These are phyloP conservation scores for Lodderomyces pseudojiufengensis DNA, from an alignment of 1,139 yeast species.

Conservation along the genomic window DNA sequence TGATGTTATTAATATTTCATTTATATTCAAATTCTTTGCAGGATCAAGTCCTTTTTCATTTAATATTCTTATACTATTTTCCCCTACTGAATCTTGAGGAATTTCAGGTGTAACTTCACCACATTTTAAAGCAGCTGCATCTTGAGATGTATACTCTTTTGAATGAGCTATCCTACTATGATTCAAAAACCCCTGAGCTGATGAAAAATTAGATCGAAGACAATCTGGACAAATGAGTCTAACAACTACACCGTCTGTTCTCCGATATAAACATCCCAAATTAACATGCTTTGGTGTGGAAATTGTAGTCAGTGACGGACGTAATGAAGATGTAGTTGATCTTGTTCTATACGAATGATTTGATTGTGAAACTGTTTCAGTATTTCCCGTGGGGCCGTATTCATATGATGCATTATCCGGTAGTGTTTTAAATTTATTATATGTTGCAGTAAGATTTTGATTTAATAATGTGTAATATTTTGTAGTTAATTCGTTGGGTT, in stretches of 20 bases:
- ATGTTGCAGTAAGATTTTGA: conserved; percentile 33
- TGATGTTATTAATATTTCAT: conserved; percentile 34
- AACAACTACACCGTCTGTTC: conserved; percentile 72
- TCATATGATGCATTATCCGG: conserved; percentile 8
- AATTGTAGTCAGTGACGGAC: conserved; percentile 30
- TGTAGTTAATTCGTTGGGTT: conserved; percentile 49
- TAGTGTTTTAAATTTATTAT: conserved; percentile 19
- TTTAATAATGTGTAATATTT: conserved; percentile 42
- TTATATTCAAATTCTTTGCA: conserved; percentile 34
- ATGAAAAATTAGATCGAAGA: conserved; percentile 63
- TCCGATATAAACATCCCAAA: conserved; percentile 58
- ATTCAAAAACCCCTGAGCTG: conserved; percentile 77
- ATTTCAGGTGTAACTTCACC: conserved; percentile 52
- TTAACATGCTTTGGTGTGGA: conserved; percentile 18
- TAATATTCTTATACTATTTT: conserved; percentile 42
- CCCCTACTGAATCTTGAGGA: conserved; percentile 60
- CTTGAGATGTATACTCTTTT: conserved; percentile 70
- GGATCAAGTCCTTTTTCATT: conserved; percentile 40
- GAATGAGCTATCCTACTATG: conserved; percentile 74
- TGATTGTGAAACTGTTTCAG: neutral
- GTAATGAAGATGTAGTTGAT: conserved; percentile 48
- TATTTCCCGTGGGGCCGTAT: neutral
- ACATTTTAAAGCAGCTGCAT: conserved; percentile 69
- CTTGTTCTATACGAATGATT: conserved; percentile 42
- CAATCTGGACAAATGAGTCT: conserved; percentile 68